Percentiles rank a stretch among this genome's conserved stretches.
Conservation (phyloP, 768 basidiomycete genomes). For the Serendipita sp. region DNA sequence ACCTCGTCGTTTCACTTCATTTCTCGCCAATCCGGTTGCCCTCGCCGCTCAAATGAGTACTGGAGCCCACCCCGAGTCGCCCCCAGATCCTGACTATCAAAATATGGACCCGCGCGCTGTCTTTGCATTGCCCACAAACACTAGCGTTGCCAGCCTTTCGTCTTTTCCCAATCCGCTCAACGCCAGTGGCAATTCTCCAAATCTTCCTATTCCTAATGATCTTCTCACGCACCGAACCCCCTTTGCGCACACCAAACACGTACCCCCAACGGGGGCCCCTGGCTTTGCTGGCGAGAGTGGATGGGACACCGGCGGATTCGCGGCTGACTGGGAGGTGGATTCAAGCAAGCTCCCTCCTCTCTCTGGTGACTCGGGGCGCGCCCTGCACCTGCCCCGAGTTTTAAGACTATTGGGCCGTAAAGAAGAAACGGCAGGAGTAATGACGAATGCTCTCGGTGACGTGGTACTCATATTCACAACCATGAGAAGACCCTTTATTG, state of each 20-base stretch:
- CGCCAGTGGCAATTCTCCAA: background rate
- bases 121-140: background rate
- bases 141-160: background rate
- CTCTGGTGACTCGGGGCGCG: constrained; percentile 18
- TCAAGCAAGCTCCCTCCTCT: constrained; percentile 28
- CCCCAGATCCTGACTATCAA: background rate
- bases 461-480: constrained; percentile 29
- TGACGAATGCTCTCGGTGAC: constrained; percentile 40
- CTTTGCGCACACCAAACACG: constrained; percentile 31
- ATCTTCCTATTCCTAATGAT: background rate
- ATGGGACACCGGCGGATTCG: constrained; percentile 53
- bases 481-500: background rate
- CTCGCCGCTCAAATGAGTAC: background rate
- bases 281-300: constrained; percentile 51
- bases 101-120: background rate
- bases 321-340: constrained; percentile 19
- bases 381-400: background rate
- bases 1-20: background rate
- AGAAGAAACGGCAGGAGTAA: constrained; percentile 36
- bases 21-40: background rate
- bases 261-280: constrained; percentile 49
- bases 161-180: background rate
- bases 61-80: background rate
- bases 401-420: constrained; percentile 32
- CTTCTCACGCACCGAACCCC: constrained; percentile 31